Base-by-base conservation (phyloP, 1,139 yeast species). In the Starmera stellimalicola region DNA sequence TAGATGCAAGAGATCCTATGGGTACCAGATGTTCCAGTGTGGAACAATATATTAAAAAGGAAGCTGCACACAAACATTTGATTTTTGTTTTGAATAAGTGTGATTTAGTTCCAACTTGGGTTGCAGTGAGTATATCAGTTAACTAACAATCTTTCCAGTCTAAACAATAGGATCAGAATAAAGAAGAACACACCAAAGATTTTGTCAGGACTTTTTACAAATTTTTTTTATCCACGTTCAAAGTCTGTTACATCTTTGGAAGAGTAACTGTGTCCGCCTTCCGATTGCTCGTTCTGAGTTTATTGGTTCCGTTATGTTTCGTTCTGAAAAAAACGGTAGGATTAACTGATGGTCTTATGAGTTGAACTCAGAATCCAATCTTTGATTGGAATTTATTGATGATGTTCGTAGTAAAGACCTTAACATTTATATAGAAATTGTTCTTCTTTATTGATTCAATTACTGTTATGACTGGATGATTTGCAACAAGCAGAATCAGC, bases 91-190 rank as follows among this genome's bases (percentile, higher is more conserved):
- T 91, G 59, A 91, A 91, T 72, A 91, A 91, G 72, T 87, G 96
- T 72, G 98, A 91, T 67, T 74, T 91, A 52, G 96, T 93, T 35
- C 98, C 98, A 43, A 91, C 96, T 37, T 91, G 97, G 96, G 96
- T 87, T 52, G 95, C 98, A 54, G 97, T 91, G 84, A 73, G 97
- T 87, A 63, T 30, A 29, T 24, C 18, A 35, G 30, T 31, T 32
- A 37, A 38, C 41, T 38, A 34, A 38, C 38, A 26, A 12, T 26
- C 38, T 34, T 33, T 32, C 31, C 34, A 36, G 30, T 36, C 37
- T 31, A n/a, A n/a, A n/a, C n/a, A n/a, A n/a, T n/a, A n/a, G n/a
- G n/a, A n/a, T n/a, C n/a, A n/a, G n/a, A n/a, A n/a, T n/a, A n/a
- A n/a, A n/a, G n/a, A n/a, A n/a, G n/a, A 27, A 29, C 26, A 34